A percentile compares a stretch with the other conserved stretches of the same genome.
Conservation (phyloP, 1,139 yeast species). For the Starmera stellimalicola region DNA sequence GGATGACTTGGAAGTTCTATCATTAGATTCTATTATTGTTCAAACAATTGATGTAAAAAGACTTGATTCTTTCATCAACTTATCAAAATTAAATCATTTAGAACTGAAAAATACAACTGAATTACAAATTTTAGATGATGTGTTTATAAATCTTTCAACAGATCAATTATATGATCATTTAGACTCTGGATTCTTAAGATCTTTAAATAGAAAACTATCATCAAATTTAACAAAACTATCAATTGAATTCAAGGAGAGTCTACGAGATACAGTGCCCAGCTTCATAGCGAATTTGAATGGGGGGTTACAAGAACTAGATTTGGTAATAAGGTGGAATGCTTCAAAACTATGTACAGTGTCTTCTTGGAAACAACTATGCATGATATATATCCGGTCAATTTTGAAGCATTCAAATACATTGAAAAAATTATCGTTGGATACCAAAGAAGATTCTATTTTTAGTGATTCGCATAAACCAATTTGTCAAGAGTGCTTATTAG, state of each 20-base stretch:
- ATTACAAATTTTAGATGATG: slow-evolving; percentile 8
- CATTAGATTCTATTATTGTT: slow-evolving; percentile 11
- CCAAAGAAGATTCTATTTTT: slow-evolving; percentile 27
- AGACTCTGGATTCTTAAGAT: slow-evolving; percentile 25
- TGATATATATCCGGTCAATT: slow-evolving; percentile 26
- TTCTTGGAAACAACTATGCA: slow-evolving; percentile 21
- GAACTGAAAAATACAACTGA: slow-evolving; percentile 14
- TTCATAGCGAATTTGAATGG: slow-evolving; percentile 25
- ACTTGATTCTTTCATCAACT: slow-evolving; percentile 4
- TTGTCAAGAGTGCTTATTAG: slow-evolving; percentile 14
- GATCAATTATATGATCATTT: slow-evolving; percentile 13
- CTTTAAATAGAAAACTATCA: slow-evolving; percentile 21
- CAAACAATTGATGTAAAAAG: slow-evolving; percentile 9
- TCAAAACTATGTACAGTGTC: slow-evolving; percentile 23
- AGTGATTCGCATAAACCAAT: slow-evolving; percentile 26
- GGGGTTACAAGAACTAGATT: slow-evolving; percentile 30
- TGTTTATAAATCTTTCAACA: slow-evolving; percentile 6
- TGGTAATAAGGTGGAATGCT: slow-evolving; percentile 33
- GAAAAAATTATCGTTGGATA: slow-evolving; percentile 32
- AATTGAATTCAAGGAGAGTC: slow-evolving; percentile 37
- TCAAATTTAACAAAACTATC: slow-evolving; percentile 24
- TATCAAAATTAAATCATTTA: slow-evolving; percentile 8
- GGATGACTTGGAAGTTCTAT: slow-evolving; percentile 4
- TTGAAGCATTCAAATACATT: slow-evolving; percentile 21
- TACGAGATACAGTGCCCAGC: slow-evolving; percentile 31